Evolutionary conservation across 1,139 yeast genomes (phyloP), one percentile per base, ranked within the genome.

Genomic region (Diutina rugosa): DNA sequence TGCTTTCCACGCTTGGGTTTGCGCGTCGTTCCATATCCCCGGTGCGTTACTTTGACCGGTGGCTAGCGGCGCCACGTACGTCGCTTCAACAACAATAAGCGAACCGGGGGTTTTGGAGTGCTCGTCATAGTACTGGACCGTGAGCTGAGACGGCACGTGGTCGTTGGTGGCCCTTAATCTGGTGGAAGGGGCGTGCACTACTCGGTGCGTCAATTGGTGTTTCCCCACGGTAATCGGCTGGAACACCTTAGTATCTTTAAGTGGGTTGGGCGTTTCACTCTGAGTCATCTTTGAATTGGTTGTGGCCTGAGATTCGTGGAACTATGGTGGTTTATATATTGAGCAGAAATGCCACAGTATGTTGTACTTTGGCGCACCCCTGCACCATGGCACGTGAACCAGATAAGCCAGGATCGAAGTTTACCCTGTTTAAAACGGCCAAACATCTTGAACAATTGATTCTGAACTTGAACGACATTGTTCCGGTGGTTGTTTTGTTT

Each of bases 11-110:
- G 72, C 77, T 14, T 64, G 68, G 21, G 73, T 66, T 59, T 81
- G 86, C 32, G 69, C 71, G 12, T 71, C 69, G 51, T 69, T 72
- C 72, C 74, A 81, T 54, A 84, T 73, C 55, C 87, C 87, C 35
- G 88, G 86, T 29, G 71, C 76, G 56, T 70, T 66, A 53, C 67
- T 69, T 61, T 71, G 73, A 14, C 79, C 75, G 55, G 78, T 78
- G 10, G 55, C 57, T 53, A 56, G 54, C 2, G 51, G 41, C 10
- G 51, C 7, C 18, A 68, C 64, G 59, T 67, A 66, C 4, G 72
- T 64, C 49, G 69, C 74, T 59, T 73, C 76, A 12, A 72, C 63
- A 58, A 72, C 64, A 14, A 72, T 57, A 63, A 72, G 61, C 10
- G 74, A 64, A 21, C 77, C 76, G 18, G 71, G 68, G 56, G 64